Base-by-base conservation (phyloP, 345 rosid species). In the Citrus maxima region DNA sequence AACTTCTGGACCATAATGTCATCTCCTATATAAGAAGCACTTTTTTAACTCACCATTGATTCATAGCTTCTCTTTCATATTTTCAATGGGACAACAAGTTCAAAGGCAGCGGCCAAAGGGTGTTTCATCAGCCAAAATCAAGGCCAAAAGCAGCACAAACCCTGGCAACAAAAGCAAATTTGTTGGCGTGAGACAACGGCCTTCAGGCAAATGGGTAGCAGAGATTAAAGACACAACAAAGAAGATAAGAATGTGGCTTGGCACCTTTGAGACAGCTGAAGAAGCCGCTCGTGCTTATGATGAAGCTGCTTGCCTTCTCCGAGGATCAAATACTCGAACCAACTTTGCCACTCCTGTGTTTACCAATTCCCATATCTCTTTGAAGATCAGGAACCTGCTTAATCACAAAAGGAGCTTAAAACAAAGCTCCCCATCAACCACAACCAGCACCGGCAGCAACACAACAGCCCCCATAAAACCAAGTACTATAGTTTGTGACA, bases 191-290 rank as follows among this genome's bases (percentile, higher is more conserved):
- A 88, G 98, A 67, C 96, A 93, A 77, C 88, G 98, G 83, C 96
- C 97, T 2, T 91, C 98, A 0, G 96, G 97, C 6, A 94, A 93
- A 83, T 94, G 98, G 98, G 95, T 93, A 5, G 97, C 97, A 18
- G 98, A 94, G 85, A 94, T 94, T 89, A 94, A 94, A 84, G 93
- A 91, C 90, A 91, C 97, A 1, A 88, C 93, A 6, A 93, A 89
- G 73, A 90, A 91, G 89, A 94, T 91, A 69, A 89, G 98, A 49
- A 91, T 94, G 98, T 94, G 97, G 97, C 91, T 94, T 0, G 98
- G 97, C 42, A 94, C 97, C 4, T 94, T 93, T 14, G 86, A 92
- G 60, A 87, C 95, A 0, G 95, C 94, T 1, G 96, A 91, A 75
- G 96, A 93, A 77, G 98, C 98, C 38, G 98, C 98, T 4, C 87